Evolutionary conservation across 2,329 filamentous ascomycete species (phyloP).

Genomic region (Colletotrichum sp.): DNA sequence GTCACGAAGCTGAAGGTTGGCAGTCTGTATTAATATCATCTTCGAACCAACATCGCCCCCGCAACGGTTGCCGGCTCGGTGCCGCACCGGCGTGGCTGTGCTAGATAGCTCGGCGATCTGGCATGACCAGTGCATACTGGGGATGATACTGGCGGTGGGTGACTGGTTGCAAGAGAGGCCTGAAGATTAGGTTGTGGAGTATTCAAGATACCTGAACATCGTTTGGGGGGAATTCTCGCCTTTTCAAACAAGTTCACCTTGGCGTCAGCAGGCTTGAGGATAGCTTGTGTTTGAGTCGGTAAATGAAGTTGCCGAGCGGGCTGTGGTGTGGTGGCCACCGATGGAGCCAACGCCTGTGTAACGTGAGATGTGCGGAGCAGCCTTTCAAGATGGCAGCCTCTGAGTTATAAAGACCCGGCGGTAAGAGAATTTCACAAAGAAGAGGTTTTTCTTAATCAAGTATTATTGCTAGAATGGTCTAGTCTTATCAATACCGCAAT

Average conservation of each 20-base stretch:
- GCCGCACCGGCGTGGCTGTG: conserved; percentile 9
- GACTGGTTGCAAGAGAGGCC: not conserved
- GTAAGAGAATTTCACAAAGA: rapidly evolving
- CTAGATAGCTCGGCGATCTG: not conserved
- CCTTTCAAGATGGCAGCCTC: not conserved
- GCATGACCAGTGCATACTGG: not conserved
- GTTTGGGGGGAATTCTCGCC: not conserved
- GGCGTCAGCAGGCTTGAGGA: not conserved
- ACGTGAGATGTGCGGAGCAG: not conserved
- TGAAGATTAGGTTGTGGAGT: not conserved
- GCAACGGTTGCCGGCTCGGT: not conserved
- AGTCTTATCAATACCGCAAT: not conserved
- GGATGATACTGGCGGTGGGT: not conserved
- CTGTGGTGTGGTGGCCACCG: not conserved
- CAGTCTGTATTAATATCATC: not conserved
- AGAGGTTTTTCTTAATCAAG: not conserved
- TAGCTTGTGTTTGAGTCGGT: not conserved
- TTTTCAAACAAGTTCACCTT: not conserved
- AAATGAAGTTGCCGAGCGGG: not conserved
- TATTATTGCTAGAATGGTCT: not conserved
- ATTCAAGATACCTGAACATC: not conserved
- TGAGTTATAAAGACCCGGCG: not conserved
- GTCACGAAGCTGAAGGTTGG: not conserved
- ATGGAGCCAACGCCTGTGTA: not conserved
- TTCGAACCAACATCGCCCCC: not conserved